Evolutionary conservation across 2,329 filamentous ascomycete genomes (phyloP).

Genomic region (Fonsecaea monophora): DNA sequence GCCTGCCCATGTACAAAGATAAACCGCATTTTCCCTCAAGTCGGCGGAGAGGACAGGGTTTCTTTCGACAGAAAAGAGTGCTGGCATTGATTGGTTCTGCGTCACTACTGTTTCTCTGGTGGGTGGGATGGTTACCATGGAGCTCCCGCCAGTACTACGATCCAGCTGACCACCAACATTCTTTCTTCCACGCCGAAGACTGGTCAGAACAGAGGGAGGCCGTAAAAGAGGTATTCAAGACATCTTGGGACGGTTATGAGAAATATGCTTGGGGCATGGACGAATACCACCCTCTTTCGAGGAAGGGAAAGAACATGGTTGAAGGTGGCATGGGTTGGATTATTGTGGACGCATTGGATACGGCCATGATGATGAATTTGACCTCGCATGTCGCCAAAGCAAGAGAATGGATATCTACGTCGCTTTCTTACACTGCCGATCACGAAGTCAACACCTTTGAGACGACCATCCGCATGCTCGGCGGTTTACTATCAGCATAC

Average conservation of each 20-base stretch:
- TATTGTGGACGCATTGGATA: constrained; percentile 94
- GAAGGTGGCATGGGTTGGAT: constrained; percentile 94
- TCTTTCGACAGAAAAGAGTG: constrained; percentile 70
- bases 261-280: constrained; percentile 95
- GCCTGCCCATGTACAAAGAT: constrained; percentile 97
- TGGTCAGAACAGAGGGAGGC: constrained; percentile 80
- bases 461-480: constrained; percentile 96
- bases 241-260: constrained; percentile 93
- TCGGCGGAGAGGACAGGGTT: constrained; percentile 63
- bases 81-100: constrained; percentile 63
- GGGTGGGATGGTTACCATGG: constrained; percentile 65
- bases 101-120: constrained; percentile 68
- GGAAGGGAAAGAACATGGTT: constrained; percentile 82
- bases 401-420: constrained; percentile 83
- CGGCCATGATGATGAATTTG: constrained; percentile 97
- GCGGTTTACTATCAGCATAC: constrained; percentile 88
- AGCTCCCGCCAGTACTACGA: constrained; percentile 23
- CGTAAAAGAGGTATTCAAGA: constrained; percentile 86
- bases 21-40: constrained; percentile 77
- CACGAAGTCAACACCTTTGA: constrained; percentile 98
- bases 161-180: constrained; percentile 28
- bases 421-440: constrained; percentile 77
- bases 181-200: constrained; percentile 52
- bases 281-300: constrained; percentile 83
- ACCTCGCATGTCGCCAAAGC: constrained; percentile 84